Conservation (phyloP, 2,329 filamentous ascomycete species). For the Aureobasidium lini region DNA sequence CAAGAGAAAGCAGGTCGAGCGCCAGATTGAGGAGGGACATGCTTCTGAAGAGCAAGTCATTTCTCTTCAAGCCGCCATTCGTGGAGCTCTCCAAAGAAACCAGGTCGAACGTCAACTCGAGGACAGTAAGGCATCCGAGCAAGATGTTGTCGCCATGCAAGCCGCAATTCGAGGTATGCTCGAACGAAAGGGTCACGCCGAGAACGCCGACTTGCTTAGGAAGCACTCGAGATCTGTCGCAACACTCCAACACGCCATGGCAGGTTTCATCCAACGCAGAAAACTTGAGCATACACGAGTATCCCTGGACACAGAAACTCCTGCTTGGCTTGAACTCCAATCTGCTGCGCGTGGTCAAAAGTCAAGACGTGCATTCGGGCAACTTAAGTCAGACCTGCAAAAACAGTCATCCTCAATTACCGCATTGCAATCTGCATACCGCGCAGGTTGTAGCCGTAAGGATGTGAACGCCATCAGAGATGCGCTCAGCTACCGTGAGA, state of each 20-base stretch:
- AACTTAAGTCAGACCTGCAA: constrained; percentile 9
- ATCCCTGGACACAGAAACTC: not conserved
- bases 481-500: constrained; percentile 38
- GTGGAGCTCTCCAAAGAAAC: constrained; percentile 51
- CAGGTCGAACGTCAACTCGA: constrained; percentile 47
- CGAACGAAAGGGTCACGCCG: constrained; percentile 38
- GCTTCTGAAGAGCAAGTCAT: constrained; percentile 55
- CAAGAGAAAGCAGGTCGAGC: constrained; percentile 33
- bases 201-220: constrained; percentile 41
- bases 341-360: constrained; percentile 13
- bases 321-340: constrained; percentile 12
- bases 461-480: constrained; percentile 16
- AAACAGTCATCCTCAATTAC: constrained; percentile 15
- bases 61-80: constrained; percentile 47
- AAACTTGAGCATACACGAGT: not conserved
- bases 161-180: constrained; percentile 58
- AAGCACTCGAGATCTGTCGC: constrained; percentile 33
- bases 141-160: constrained; percentile 47
- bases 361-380: not conserved
- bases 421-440: constrained; percentile 35
- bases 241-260: constrained; percentile 34
- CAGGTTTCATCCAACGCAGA: constrained; percentile 34
- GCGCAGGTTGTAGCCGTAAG: constrained; percentile 24
- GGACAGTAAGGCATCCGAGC: constrained; percentile 55
- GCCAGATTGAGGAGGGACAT: constrained; percentile 54